Conservation (phyloP, 148 eudicot species). For the Fallopia convolvulus region DNA sequence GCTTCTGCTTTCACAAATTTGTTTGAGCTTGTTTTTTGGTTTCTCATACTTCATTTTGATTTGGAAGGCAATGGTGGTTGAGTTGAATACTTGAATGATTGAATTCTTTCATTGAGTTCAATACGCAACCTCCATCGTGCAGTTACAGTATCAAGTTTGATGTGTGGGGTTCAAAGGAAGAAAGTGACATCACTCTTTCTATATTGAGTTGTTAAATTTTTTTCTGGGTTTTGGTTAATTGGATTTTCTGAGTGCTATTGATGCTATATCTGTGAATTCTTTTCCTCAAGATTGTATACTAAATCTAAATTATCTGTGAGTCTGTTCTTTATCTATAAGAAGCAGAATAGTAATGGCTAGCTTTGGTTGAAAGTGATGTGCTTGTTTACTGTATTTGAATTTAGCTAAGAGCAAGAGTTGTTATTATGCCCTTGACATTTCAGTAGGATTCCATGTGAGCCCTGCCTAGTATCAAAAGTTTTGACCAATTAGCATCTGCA, state of each 20-base stretch:
- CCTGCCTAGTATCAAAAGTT: neutral
- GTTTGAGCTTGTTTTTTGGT: neutral
- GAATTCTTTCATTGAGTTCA: neutral
- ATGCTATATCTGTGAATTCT: neutral
- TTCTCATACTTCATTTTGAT: constrained; percentile 1
- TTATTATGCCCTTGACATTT: neutral
- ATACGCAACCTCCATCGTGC: neutral
- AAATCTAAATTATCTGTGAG: neutral
- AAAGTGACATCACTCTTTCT: neutral
- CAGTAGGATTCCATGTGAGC: neutral
- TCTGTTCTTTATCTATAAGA: neutral
- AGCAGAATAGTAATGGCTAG: neutral
- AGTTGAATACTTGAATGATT: neutral
- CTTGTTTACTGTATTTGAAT: neutral
- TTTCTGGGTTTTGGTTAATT: neutral
- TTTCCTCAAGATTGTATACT: neutral
- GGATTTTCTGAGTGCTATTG: neutral
- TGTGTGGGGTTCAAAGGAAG: neutral
- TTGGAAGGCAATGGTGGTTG: neutral
- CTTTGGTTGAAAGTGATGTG: neutral
- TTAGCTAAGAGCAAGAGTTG: neutral
- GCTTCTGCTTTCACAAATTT: neutral
- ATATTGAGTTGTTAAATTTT: neutral
- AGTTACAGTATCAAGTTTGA: neutral
- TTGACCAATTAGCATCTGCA: neutral